These are phyloP conservation scores for Extremus antarcticus DNA, from an alignment of 495 filamentous ascomycete species.

Conservation along the genomic window DNA sequence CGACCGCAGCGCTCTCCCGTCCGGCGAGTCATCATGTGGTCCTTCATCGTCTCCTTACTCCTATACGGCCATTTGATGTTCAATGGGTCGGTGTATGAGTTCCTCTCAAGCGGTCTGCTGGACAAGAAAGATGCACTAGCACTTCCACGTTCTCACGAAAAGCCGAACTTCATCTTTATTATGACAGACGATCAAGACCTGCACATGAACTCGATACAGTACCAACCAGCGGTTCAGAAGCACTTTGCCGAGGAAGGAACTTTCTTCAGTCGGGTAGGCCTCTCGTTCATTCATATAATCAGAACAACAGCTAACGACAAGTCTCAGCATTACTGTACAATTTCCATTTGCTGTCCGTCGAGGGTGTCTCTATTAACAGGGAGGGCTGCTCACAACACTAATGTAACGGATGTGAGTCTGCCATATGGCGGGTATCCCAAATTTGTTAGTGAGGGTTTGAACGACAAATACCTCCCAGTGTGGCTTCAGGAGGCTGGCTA, in stretches of 20 bases:
- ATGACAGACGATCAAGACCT: constrained; percentile 25
- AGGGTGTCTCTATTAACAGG: constrained; percentile 40
- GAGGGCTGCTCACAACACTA: constrained; percentile 58
- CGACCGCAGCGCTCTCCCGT: too few species aligned
- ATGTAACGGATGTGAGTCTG: constrained; percentile 53
- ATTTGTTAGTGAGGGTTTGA: constrained; percentile 52
- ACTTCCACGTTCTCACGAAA: neutral
- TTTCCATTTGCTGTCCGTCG: constrained; percentile 25
- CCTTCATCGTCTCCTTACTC: too few species aligned
- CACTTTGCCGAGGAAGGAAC: constrained; percentile 22
- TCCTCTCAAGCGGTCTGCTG: too few species aligned
- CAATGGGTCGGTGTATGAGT: too few species aligned
- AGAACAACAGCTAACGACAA: too few species aligned
- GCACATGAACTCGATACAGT: neutral
- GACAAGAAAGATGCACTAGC: too few species aligned
- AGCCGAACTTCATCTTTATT: constrained; percentile 23
- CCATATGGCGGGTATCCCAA: constrained; percentile 52
- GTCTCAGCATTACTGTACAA: constrained; percentile 19
- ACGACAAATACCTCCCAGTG: constrained; percentile 52
- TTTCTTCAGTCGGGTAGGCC: too few species aligned
- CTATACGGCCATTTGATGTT: too few species aligned
- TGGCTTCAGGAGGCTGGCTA: constrained; percentile 60
- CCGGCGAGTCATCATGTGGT: too few species aligned
- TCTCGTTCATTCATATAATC: too few species aligned
- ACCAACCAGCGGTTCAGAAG: constrained; percentile 17